Percentiles rank a stretch among this genome's conserved stretches.
Conservation (phyloP, 805 yeast species). For the Suhomyces emberorum region DNA sequence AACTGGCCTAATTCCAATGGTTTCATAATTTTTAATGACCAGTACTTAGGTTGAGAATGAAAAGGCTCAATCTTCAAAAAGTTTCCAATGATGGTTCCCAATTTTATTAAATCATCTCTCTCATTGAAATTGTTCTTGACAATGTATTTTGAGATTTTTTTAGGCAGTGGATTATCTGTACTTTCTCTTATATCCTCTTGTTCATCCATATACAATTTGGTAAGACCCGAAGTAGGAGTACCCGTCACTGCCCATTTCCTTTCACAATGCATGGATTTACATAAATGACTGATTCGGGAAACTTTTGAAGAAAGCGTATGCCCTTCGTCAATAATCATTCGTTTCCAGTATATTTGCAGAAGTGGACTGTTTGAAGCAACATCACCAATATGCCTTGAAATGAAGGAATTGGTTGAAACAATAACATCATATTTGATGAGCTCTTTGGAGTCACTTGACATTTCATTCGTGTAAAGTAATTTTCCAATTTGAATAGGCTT, state of each 20-base stretch:
- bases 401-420: slow-evolving; percentile 45
- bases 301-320: slow-evolving; percentile 57
- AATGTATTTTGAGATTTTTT: slow-evolving; percentile 32
- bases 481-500: slow-evolving; percentile 11
- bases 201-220: slow-evolving; percentile 51
- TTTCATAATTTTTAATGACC: slow-evolving; percentile 45
- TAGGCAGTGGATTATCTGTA: slow-evolving; percentile 1
- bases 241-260: slow-evolving; percentile 75
- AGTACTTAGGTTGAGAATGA: slow-evolving; percentile 42
- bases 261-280: slow-evolving; percentile 50
- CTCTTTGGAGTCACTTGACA: slow-evolving; percentile 24
- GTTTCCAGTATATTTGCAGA: slow-evolving; percentile 55
- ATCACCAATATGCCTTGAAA: slow-evolving; percentile 37
- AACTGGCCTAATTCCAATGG: slow-evolving; percentile 43
- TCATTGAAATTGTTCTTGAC: slow-evolving; percentile 51
- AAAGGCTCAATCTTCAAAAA: slow-evolving; percentile 62
- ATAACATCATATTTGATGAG: slow-evolving; percentile 51
- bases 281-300: slow-evolving; percentile 48
- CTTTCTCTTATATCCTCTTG: slow-evolving; percentile 14
- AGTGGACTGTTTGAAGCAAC: slow-evolving; percentile 34
- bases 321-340: slow-evolving; percentile 74
- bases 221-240: slow-evolving; percentile 71
- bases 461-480: slow-evolving; percentile 15
- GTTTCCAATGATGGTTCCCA: slow-evolving; percentile 51
- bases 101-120: slow-evolving; percentile 48